Percentiles rank a stretch among this genome's conserved stretches.
These are phyloP conservation scores for Pichia membranifaciens DNA, from an alignment of 805 yeast species.

Conservation along the genomic window DNA sequence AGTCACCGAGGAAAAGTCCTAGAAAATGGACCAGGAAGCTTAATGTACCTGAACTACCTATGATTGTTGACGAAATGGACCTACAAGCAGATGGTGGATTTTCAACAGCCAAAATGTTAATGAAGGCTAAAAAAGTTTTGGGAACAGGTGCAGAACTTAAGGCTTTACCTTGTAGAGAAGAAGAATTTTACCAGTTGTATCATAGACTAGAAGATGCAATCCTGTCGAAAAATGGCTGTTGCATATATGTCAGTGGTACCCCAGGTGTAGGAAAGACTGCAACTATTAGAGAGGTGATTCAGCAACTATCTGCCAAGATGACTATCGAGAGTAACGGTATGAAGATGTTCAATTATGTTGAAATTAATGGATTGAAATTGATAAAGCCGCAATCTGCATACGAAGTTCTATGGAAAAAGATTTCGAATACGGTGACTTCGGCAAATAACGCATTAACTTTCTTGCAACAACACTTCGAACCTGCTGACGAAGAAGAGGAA, in stretches of 20 bases:
- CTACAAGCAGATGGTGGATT: conserved; percentile 12
- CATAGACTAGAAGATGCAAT: conserved; percentile 67
- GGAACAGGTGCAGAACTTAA: conserved; percentile 37
- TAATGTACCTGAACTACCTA: conserved; percentile 12
- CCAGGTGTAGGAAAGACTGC: conserved; percentile 99
- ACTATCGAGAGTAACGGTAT: conserved; percentile 17
- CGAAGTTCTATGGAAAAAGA: conserved; percentile 73
- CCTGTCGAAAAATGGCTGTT: conserved; percentile 65
- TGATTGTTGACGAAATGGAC: conserved; percentile 7
- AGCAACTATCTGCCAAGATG: conserved; percentile 43
- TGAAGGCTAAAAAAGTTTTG: conserved; percentile 36
- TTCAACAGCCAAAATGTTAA: conserved; percentile 22
- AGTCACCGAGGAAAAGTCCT: conserved; percentile 4
- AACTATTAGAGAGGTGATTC: conserved; percentile 79
- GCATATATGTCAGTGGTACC: conserved; percentile 89
- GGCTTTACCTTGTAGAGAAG: conserved; percentile 79
- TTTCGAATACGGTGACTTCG: conserved; percentile 54
- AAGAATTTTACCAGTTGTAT: conserved; percentile 69
- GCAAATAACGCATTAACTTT: conserved; percentile 59
- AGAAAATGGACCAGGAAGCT: background rate
- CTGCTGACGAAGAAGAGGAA: conserved; percentile 13
- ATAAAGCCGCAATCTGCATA: conserved; percentile 76
- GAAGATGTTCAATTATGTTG: conserved; percentile 61
- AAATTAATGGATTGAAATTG: conserved; percentile 86
- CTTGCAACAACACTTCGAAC: conserved; percentile 64